Conservation (phyloP, 2,329 filamentous ascomycete species). For the Aspergillus felis region DNA sequence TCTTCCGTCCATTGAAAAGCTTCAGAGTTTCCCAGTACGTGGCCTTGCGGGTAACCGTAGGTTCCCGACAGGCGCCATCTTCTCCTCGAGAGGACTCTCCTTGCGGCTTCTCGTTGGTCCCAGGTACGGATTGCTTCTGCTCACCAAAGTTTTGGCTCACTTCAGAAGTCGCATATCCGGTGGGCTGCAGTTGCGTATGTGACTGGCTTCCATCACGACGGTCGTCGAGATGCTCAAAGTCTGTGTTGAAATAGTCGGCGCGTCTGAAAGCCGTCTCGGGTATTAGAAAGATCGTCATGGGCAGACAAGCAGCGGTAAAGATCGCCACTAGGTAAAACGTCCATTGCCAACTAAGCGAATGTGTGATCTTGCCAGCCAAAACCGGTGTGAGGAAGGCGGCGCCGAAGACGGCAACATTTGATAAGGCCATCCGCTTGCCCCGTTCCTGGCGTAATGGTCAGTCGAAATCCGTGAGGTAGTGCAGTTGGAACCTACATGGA, state of each 20-base stretch:
- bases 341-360: slow-evolving; percentile 75
- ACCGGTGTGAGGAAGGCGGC: slow-evolving; percentile 78
- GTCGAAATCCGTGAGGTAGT: neutral
- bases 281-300: slow-evolving; percentile 70
- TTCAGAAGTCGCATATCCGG: slow-evolving; percentile 3
- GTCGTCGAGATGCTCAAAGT: slow-evolving; percentile 48
- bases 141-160: slow-evolving; percentile 8
- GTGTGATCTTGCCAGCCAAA: slow-evolving; percentile 81
- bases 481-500: slow-evolving; percentile 59
- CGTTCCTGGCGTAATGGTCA: slow-evolving; percentile 52
- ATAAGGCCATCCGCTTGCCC: slow-evolving; percentile 81
- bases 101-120: neutral
- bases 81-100: neutral
- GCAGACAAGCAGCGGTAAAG: slow-evolving; percentile 67
- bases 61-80: slow-evolving; percentile 5
- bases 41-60: slow-evolving; percentile 43
- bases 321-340: slow-evolving; percentile 86
- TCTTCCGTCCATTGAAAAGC: slow-evolving; percentile 78
- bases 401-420: slow-evolving; percentile 66
- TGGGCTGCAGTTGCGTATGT: slow-evolving; percentile 7
- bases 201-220: slow-evolving; percentile 10
- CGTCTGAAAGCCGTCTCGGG: slow-evolving; percentile 80
- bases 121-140: slow-evolving; percentile 3
- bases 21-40: slow-evolving; percentile 59
- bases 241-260: slow-evolving; percentile 64